Percentiles rank a stretch among this genome's conserved stretches.
phyloP scores from a whole-genome alignment of 768 basidiomycete species.

The Holtermannia corniformis region DNA sequence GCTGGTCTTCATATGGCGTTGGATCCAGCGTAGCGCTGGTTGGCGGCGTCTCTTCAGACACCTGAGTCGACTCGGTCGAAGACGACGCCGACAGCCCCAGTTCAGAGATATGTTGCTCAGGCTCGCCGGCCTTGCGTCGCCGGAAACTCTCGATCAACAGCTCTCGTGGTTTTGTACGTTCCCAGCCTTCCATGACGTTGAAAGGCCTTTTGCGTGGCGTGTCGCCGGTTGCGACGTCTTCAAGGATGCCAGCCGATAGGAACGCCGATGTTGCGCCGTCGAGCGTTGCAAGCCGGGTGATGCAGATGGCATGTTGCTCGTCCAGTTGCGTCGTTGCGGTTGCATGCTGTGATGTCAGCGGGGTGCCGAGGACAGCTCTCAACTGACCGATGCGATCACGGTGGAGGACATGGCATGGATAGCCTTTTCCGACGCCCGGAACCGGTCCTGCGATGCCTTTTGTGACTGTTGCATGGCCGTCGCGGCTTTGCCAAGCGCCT shows the following conservation, averaged over 20 bases:
- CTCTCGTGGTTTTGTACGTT: slow-evolving; percentile 28
- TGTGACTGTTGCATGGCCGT: background rate
- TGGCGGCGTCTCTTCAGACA: background rate
- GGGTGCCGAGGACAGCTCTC: background rate
- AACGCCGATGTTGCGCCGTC: slow-evolving; percentile 20
- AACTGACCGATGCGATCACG: slow-evolving; percentile 10
- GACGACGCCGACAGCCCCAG: background rate
- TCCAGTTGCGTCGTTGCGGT: slow-evolving; percentile 15
- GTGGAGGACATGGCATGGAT: background rate
- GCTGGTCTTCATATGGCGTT: background rate
- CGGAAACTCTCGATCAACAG: slow-evolving; percentile 12
- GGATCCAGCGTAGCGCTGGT: background rate
- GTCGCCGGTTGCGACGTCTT: slow-evolving; percentile 34
- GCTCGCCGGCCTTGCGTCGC: background rate
- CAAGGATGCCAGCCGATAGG: slow-evolving; percentile 29
- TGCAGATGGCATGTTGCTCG: slow-evolving; percentile 6
- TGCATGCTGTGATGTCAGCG: slow-evolving; percentile 12
- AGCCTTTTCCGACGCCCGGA: background rate
- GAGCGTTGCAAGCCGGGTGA: slow-evolving; percentile 15
- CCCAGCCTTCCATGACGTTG: slow-evolving; percentile 31
- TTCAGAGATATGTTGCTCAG: background rate
- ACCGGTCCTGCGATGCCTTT: background rate
- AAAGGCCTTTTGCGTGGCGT: slow-evolving; percentile 36
- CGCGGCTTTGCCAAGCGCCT: background rate
- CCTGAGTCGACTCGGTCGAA: background rate